Conservation (phyloP, 2,329 filamentous ascomycete genomes). For the Gremmenia infestans region DNA sequence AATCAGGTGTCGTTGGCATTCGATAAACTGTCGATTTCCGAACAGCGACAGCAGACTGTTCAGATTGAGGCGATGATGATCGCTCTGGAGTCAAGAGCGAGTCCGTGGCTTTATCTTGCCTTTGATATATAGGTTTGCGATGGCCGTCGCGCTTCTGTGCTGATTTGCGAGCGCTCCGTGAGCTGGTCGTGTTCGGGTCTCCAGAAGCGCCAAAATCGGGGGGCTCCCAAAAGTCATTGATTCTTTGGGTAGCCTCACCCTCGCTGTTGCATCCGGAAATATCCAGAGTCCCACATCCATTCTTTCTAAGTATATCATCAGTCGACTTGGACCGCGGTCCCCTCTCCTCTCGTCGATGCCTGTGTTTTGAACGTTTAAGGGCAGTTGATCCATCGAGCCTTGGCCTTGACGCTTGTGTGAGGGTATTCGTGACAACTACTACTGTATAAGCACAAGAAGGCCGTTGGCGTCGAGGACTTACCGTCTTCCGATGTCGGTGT, state of each 20-base stretch:
- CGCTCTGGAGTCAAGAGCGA: neutral
- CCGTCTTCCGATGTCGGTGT: constrained; percentile 4
- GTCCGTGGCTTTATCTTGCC: neutral
- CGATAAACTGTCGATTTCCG: neutral
- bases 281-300: constrained; percentile 7
- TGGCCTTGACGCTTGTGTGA: constrained; percentile 11
- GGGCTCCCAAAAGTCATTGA: constrained; percentile 22
- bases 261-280: constrained; percentile 12
- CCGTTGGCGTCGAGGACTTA: neutral
- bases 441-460: neutral
- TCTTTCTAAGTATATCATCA: neutral
- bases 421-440: constrained; percentile 14
- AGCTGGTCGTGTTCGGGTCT: neutral
- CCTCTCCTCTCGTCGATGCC: neutral
- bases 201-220: constrained; percentile 9
- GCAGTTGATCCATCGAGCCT: constrained; percentile 15
- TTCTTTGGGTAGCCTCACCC: constrained; percentile 7
- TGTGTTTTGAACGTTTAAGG: constrained; percentile 18
- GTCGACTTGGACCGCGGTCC: constrained; percentile 8
- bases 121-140: neutral
- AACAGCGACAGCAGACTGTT: neutral
- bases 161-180: neutral
- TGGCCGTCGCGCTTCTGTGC: neutral
- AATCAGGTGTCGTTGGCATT: constrained; percentile 1
- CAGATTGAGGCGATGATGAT: neutral